A percentile compares a stretch with the other conserved stretches of the same genome.
These are phyloP conservation scores for Eimeria nieschulzi DNA, from an alignment of 169 alveolate species.

Conservation along the genomic window DNA sequence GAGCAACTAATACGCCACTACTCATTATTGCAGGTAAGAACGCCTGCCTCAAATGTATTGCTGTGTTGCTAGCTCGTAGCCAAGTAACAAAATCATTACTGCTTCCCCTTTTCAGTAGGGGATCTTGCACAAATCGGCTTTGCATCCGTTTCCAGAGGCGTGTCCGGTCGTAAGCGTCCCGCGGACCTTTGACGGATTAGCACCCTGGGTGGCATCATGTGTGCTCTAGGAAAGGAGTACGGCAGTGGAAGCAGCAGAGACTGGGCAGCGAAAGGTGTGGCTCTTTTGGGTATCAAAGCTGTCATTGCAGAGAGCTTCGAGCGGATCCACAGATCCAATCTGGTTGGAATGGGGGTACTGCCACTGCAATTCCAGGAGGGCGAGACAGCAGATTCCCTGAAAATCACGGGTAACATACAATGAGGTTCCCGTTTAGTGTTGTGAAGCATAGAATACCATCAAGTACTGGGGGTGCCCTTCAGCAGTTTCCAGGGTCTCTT, in stretches of 20 bases:
- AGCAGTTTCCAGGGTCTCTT: not conserved
- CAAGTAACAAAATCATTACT: not conserved
- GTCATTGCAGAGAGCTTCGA: constrained; percentile 96
- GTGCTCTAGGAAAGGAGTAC: constrained; percentile 94
- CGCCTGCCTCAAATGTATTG: not conserved
- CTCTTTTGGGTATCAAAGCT: constrained; percentile 93
- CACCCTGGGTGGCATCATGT: not conserved
- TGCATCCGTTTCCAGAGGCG: too few relatives aligned
- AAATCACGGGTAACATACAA: constrained; percentile 87
- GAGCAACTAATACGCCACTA: constrained; percentile 77
- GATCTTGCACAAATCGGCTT: too few relatives aligned
- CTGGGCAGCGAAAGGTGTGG: constrained; percentile 99
- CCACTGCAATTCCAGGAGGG: constrained; percentile 94
- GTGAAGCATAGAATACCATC: not conserved
- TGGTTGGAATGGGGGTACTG: constrained; percentile 96
- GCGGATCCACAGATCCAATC: constrained; percentile 95
- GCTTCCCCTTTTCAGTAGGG: too few relatives aligned
- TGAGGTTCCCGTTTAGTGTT: not conserved
- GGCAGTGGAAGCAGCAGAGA: constrained; percentile 97
- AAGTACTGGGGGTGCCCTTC: not conserved
- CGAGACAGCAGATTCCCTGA: constrained; percentile 90
- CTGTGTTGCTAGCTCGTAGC: not conserved
- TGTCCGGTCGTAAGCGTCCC: too few relatives aligned
- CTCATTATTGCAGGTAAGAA: constrained; percentile 78
- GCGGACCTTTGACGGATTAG: too few relatives aligned